Percentiles rank a stretch among this genome's conserved stretches.
Evolutionary conservation across 257 asterid species (phyloP).

Genomic region (Nicotiana noctiflora): DNA sequence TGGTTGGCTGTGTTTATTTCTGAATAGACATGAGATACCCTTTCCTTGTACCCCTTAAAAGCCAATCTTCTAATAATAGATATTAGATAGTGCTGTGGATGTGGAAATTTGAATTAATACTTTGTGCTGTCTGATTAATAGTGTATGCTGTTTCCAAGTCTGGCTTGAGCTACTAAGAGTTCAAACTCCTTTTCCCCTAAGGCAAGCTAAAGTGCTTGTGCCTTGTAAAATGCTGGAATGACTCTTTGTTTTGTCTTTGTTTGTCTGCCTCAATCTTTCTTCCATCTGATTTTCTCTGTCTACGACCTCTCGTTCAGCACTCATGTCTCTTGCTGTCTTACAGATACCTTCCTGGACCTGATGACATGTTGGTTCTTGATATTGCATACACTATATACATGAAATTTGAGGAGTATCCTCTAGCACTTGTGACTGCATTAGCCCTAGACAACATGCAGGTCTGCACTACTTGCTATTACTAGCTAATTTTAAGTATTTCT

Average conservation of each 20-base stretch:
- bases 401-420: slow-evolving; percentile 78
- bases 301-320: background rate
- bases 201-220: background rate
- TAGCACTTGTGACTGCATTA: slow-evolving; percentile 77
- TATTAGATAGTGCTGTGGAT: background rate
- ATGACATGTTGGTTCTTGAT: slow-evolving; percentile 67
- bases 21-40: background rate
- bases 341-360: slow-evolving; percentile 95
- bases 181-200: background rate
- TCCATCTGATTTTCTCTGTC: background rate
- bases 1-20: background rate
- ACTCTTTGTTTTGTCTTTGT: background rate
- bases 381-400: slow-evolving; percentile 73
- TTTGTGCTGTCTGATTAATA: background rate
- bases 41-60: background rate
- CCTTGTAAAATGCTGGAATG: background rate
- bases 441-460: slow-evolving; percentile 79
- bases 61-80: background rate
- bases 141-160: background rate
- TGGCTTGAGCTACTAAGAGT: background rate
- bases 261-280: background rate
- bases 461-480: slow-evolving; percentile 8
- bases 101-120: background rate
- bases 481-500: background rate
- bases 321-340: background rate